phyloP scores from a whole-genome alignment of 495 filamentous ascomycete genomes.

The Neurospora sp. region DNA sequence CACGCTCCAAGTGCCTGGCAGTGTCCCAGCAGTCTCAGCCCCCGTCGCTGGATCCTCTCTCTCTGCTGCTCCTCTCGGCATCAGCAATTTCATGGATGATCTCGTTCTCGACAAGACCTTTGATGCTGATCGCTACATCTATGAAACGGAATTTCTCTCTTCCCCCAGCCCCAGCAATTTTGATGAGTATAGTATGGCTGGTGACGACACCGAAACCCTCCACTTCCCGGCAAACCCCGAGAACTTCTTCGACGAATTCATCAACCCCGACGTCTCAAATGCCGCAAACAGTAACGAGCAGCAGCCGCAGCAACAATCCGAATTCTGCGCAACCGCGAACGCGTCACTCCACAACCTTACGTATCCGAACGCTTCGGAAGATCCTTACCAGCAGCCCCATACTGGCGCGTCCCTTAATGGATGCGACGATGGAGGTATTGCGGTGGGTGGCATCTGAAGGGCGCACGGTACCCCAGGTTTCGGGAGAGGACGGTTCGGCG shows the following conservation, averaged over 20 bases:
- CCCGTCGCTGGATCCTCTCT: constrained; percentile 42
- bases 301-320: constrained; percentile 25
- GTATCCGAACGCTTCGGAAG: constrained; percentile 41
- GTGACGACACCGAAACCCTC: constrained; percentile 55
- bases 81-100: constrained; percentile 59
- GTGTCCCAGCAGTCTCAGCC: constrained; percentile 45
- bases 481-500: constrained; percentile 27
- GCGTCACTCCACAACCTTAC: constrained; percentile 36
- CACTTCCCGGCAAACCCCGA: constrained; percentile 25
- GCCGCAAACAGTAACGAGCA: constrained; percentile 21
- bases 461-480: constrained; percentile 29
- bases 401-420: constrained; percentile 81
- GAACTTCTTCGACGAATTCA: constrained; percentile 44
- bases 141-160: constrained; percentile 70
- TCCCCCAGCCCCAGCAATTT: constrained; percentile 52
- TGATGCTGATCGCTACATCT: constrained; percentile 61
- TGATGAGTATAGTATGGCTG: constrained; percentile 79
- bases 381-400: constrained; percentile 74
- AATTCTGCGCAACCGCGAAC: constrained; percentile 29
- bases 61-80: constrained; percentile 52
- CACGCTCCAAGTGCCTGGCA: constrained; percentile 46
- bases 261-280: constrained; percentile 36
- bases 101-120: constrained; percentile 46
- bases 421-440: constrained; percentile 87
- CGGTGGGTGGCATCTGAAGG: constrained; percentile 49